Conservation (phyloP, 208 protist species). For the Trypanosoma boissoni region DNA sequence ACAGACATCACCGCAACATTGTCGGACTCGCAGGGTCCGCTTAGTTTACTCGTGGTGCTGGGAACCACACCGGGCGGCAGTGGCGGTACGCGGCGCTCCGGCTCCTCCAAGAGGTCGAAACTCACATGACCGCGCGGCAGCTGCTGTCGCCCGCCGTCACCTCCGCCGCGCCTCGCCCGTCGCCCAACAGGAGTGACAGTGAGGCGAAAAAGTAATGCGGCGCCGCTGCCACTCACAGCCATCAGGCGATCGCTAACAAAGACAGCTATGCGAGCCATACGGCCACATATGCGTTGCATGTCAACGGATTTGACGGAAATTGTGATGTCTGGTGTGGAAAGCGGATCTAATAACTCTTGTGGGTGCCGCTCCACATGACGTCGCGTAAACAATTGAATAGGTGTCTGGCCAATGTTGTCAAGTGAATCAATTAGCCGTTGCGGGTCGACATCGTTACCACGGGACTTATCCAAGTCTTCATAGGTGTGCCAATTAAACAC, state of each 20-base stretch:
- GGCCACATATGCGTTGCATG: slow-evolving; percentile 45
- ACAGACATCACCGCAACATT: slow-evolving; percentile 67
- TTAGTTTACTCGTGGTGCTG: slow-evolving; percentile 21
- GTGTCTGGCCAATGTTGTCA: slow-evolving; percentile 98
- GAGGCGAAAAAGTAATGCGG: slow-evolving; percentile 24
- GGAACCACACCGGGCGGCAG: slow-evolving; percentile 62
- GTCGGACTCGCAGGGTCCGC: slow-evolving; percentile 50
- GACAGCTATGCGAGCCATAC: slow-evolving; percentile 34
- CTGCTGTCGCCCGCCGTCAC: not conserved
- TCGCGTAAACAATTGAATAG: slow-evolving; percentile 94
- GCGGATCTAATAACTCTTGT: slow-evolving; percentile 41
- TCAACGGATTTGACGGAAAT: slow-evolving; percentile 43
- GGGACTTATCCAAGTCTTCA: slow-evolving; percentile 79
- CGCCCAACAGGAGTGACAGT: slow-evolving; percentile 5
- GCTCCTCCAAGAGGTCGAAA: slow-evolving; percentile 65
- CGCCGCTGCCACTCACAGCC: slow-evolving; percentile 38
- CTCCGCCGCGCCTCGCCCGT: not conserved
- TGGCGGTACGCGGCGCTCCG: slow-evolving; percentile 49
- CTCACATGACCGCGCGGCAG: slow-evolving; percentile 21
- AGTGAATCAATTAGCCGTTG: slow-evolving; percentile 83
- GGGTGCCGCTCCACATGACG: slow-evolving; percentile 60
- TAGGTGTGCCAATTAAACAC: slow-evolving; percentile 98
- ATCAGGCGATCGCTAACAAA: slow-evolving; percentile 30
- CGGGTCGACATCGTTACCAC: slow-evolving; percentile 36
- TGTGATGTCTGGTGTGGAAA: slow-evolving; percentile 7